Conservation (phyloP, 306 rosid species). For the Citrullus amarus region DNA sequence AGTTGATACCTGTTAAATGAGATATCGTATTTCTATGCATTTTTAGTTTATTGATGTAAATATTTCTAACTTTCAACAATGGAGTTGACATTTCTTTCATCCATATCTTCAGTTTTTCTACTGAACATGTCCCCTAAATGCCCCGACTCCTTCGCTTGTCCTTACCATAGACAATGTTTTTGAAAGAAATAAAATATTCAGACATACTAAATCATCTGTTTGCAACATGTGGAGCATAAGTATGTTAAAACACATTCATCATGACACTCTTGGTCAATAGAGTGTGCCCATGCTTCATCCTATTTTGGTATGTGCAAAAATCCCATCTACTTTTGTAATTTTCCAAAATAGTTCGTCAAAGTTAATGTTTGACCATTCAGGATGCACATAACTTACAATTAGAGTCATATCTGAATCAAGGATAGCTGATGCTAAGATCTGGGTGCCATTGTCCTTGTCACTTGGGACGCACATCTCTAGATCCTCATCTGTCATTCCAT, state of each 20-base stretch:
- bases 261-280: neutral
- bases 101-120: neutral
- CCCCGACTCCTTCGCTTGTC: neutral
- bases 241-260: neutral
- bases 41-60: neutral
- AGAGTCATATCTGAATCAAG: conserved; percentile 42
- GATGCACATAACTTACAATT: conserved; percentile 45
- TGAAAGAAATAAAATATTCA: neutral
- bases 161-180: neutral
- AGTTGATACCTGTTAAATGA: conserved; percentile 47
- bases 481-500: conserved; percentile 32
- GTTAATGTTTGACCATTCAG: neutral
- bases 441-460: conserved; percentile 28
- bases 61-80: neutral
- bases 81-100: too few relatives aligned
- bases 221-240: neutral
- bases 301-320: neutral
- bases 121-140: neutral
- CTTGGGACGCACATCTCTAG: conserved; percentile 26
- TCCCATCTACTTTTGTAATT: neutral
- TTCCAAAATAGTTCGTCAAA: neutral
- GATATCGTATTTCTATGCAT: neutral
- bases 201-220: neutral
- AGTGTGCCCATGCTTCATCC: neutral
- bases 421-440: conserved; percentile 26